Base-by-base conservation (phyloP, 2,329 filamentous ascomycete genomes). In the Arthrobotrys megalospora region DNA sequence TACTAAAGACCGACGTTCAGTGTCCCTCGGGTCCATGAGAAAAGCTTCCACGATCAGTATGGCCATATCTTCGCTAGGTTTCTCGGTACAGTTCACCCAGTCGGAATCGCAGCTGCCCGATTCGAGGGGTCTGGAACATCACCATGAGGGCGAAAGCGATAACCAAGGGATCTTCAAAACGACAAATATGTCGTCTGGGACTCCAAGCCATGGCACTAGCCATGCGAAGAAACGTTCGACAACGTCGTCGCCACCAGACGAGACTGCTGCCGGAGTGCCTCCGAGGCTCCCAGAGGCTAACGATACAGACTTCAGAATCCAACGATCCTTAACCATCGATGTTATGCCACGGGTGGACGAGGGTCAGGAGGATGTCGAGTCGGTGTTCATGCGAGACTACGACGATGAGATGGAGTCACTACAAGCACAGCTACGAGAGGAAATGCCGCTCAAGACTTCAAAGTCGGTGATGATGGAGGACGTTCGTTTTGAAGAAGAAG, bases 171-270 rank as follows among this genome's bases (percentile, higher is more conserved):
- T 24, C 12, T 34, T 28, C 16, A 78, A 78, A 48, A 63, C 62
- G 47, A 7, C 48, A 16, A 48, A 34, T 11, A 34, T 50, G 28
- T 24, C 32, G 34, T 53, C 48, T 12, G 48, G 38, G n/a, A 60
- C 34, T 24, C 32, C 32, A 6, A 21, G 52, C 11, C 19, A 50
- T 63, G 38, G 50, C 34, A 43, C 12, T n/a, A 32, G 38, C 24
- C 62, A 78, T 68, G 67, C 75, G n/a, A 79, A 79, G 64, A 79
- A 79, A 69, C 68, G 76, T 12, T 75, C 76, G 7, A 75, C 76
- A 2, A 79, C 70, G 3, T 79, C 76, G n/a, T 75, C 76, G 2
- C 76, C 76, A 5, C 76, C 76, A 11, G 69, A 79, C 28, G 76
- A 79, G 38, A 75, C 70, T 1, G 76, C 76, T 16, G 76, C 69